A percentile compares a stretch with the other conserved stretches of the same genome.
Evolutionary conservation across 1,284 basidiomycete genomes (phyloP).

Genomic region (Malassezia furfur): DNA sequence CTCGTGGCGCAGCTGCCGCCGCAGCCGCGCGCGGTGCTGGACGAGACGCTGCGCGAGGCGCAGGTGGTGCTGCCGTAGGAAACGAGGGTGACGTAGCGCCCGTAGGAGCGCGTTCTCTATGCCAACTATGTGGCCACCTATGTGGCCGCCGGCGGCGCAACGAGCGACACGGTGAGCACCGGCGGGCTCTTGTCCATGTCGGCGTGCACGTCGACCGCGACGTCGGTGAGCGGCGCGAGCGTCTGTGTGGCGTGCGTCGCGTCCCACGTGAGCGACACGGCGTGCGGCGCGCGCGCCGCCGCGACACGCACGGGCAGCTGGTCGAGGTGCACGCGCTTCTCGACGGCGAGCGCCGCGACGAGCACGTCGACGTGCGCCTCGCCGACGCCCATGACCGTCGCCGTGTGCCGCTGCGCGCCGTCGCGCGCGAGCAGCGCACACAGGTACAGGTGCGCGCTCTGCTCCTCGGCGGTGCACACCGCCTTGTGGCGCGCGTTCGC

Average conservation of each 20-base stretch:
- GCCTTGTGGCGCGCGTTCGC: conserved; percentile 70
- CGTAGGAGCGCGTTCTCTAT: neutral
- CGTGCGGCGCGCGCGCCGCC: conserved; percentile 65
- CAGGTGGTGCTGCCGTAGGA: conserved; percentile 2
- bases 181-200: conserved; percentile 44
- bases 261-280: conserved; percentile 68
- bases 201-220: conserved; percentile 36
- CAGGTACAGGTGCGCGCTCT: conserved; percentile 86
- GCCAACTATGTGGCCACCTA: neutral
- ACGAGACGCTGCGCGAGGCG: conserved; percentile 7
- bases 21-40: neutral
- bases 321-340: conserved; percentile 95
- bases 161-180: conserved; percentile 30
- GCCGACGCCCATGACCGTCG: conserved; percentile 82
- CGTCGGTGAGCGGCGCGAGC: conserved; percentile 30
- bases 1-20: conserved; percentile 4
- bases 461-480: conserved; percentile 83
- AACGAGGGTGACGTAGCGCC: too few species aligned
- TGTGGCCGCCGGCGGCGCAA: too few species aligned
- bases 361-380: conserved; percentile 93
- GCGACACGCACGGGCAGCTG: conserved; percentile 94
- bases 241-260: conserved; percentile 34
- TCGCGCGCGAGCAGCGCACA: conserved; percentile 78
- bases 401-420: conserved; percentile 50
- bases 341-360: conserved; percentile 86